phyloP scores from a whole-genome alignment of 192 early-diverging fungal species.

The Martensiomyces pterosporus region DNA sequence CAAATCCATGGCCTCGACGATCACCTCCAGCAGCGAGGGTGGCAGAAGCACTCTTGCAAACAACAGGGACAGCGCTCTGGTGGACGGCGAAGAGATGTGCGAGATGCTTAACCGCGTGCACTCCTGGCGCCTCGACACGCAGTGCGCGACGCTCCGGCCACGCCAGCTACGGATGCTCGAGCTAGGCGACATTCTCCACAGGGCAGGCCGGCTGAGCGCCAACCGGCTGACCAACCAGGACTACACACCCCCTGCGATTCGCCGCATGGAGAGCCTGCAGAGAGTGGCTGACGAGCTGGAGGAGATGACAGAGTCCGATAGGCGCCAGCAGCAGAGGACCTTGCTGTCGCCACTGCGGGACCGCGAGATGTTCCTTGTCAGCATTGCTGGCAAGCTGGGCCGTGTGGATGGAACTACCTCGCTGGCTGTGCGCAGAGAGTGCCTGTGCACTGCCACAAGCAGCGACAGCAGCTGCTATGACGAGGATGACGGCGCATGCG shows the following conservation, averaged over 20 bases:
- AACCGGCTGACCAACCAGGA: conserved; percentile 39
- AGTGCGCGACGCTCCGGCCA: conserved; percentile 16
- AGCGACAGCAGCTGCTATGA: background rate
- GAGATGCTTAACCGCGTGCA: background rate
- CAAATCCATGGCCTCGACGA: no score
- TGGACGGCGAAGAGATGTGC: background rate
- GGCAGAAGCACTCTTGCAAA: no score
- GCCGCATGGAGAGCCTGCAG: conserved; percentile 21
- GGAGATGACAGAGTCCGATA: background rate
- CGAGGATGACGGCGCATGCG: background rate
- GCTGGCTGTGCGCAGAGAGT: no score
- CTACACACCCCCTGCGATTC: conserved; percentile 15
- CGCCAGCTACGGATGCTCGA: conserved; percentile 11
- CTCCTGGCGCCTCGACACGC: conserved; percentile 26
- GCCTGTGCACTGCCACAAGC: background rate
- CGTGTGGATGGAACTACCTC: conserved; percentile 1
- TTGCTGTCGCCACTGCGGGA: conserved; percentile 1
- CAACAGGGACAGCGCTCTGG: no score
- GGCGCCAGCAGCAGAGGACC: conserved; percentile 1
- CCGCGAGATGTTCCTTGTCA: conserved; percentile 21
- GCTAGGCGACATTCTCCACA: conserved; percentile 32
- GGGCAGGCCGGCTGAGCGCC: conserved; percentile 19
- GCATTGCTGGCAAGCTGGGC: conserved; percentile 19
- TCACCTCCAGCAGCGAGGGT: no score
- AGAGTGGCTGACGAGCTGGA: conserved; percentile 10